Evolutionary conservation across 169 alveolate genomes (phyloP).

Genomic region (Besnoitia besnoiti): DNA sequence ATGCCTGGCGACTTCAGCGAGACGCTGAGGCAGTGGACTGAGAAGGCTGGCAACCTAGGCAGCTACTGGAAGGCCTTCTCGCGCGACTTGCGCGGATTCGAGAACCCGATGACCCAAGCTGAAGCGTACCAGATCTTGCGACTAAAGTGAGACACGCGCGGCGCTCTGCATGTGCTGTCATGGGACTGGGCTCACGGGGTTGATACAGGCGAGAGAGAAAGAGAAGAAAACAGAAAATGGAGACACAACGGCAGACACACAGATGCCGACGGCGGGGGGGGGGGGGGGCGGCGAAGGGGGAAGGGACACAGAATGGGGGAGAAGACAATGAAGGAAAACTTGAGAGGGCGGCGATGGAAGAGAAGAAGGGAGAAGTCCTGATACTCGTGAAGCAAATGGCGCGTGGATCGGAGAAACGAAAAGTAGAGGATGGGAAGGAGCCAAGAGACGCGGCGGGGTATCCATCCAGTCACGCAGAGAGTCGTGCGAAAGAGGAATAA

Average conservation of each 20-base stretch:
- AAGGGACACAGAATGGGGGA: background rate
- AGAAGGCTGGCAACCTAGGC: background rate
- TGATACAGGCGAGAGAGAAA: background rate
- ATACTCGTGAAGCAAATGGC: too few species aligned
- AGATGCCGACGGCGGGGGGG: too few species aligned
- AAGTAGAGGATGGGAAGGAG: too few species aligned
- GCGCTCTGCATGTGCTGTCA: too few species aligned
- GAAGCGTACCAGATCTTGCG: slow-evolving; percentile 72
- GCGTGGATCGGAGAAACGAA: too few species aligned
- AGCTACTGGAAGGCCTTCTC: background rate
- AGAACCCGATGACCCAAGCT: slow-evolving; percentile 68
- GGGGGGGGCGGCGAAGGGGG: background rate
- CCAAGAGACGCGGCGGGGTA: too few species aligned
- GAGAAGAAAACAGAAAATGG: background rate
- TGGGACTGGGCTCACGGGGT: too few species aligned
- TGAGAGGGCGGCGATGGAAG: background rate
- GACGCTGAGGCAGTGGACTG: background rate
- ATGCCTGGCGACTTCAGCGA: background rate
- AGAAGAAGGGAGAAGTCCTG: too few species aligned
- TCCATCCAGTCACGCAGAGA: too few species aligned
- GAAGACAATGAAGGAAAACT: background rate
- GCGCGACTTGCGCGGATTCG: slow-evolving; percentile 67
- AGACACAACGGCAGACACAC: background rate
- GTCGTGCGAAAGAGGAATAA: too few species aligned
- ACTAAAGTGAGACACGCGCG: slow-evolving; percentile 37